Evolutionary conservation across 768 basidiomycete genomes (phyloP), one percentile per base, ranked within the genome.

Genomic region (Omphalotus guepiniiformis): DNA sequence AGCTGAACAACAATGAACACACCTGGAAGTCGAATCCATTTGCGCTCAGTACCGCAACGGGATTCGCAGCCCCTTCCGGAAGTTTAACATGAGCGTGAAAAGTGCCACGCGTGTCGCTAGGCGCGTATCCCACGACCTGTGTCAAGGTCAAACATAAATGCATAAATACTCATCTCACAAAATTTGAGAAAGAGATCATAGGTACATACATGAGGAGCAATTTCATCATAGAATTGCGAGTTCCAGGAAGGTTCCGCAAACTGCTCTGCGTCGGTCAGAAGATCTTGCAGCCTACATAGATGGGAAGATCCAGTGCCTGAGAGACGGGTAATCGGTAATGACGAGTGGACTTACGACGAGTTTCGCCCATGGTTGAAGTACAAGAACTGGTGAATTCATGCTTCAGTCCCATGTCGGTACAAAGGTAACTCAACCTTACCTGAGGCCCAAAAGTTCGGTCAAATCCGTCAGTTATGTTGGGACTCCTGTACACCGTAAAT

Each of bases 371-470:
- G 37, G 27, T 55, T 55, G 35, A 55, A 55, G 27, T 55, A 53
- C 22, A 53, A 22, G 19, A 59, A 59, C 54, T 62, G 53, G 3
- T n/a, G 7, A 38, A 26, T 6, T 21, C 32, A 26, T 15, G 36
- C 15, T 25, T 32, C 5, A 18, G n/a, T 4, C 36, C 2, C 22
- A 16, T 8, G 34, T 7, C 13, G 23, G 35, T 7, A 6, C 16
- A 11, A 15, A 27, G 26, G 12, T 25, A 27, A 19, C 22, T 2
- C 12, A 3, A 26, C 37, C 2, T 3, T 8, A 49, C 53, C 43
- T 55, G 54, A 2, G 61, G 59, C 7, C 61, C 61, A 37, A 59
- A 61, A 6, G 62, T 63, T 19, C 62, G 48, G 34, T 63, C 62
- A 38, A 63, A 60, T 1, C 62, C 62, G 30, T 55, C 36, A 8